Percentiles rank a stretch among this genome's conserved stretches.
phyloP scores from a whole-genome alignment of 2,329 filamentous ascomycete species.

The Akanthomyces lecanii region DNA sequence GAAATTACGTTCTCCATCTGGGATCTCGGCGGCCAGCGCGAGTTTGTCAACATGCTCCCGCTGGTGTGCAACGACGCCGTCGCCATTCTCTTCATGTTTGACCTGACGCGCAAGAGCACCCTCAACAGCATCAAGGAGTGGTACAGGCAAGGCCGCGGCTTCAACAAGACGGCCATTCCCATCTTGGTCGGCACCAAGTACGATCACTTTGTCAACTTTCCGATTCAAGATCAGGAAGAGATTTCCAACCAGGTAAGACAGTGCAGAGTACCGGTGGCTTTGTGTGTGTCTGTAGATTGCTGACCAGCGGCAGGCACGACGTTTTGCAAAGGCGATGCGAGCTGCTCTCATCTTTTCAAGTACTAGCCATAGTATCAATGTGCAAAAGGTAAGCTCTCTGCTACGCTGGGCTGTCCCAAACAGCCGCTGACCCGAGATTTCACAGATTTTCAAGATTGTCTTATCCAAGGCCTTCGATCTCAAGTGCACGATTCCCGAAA shows the following conservation, averaged over 20 bases:
- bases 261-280: background rate
- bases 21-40: conserved; percentile 95
- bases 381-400: conserved; percentile 71
- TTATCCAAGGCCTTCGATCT: conserved; percentile 97
- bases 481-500: conserved; percentile 98
- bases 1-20: conserved; percentile 99
- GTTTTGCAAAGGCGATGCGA: conserved; percentile 98
- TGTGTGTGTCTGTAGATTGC: background rate
- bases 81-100: conserved; percentile 99
- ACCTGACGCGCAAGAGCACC: conserved; percentile 94
- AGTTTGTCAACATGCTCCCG: conserved; percentile 99
- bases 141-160: conserved; percentile 95
- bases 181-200: conserved; percentile 98
- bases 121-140: conserved; percentile 99
- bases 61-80: conserved; percentile 99
- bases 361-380: conserved; percentile 98
- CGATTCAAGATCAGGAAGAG: conserved; percentile 94
- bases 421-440: conserved; percentile 14
- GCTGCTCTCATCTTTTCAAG: conserved; percentile 97
- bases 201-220: conserved; percentile 98
- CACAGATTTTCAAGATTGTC: conserved; percentile 98
- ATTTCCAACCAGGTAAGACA: conserved; percentile 82
- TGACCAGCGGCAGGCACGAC: conserved; percentile 63
- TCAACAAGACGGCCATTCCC: conserved; percentile 99
- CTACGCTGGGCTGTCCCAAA: background rate